Evolutionary conservation across 306 rosid species (phyloP).

Genomic region (Abrus precatorius): DNA sequence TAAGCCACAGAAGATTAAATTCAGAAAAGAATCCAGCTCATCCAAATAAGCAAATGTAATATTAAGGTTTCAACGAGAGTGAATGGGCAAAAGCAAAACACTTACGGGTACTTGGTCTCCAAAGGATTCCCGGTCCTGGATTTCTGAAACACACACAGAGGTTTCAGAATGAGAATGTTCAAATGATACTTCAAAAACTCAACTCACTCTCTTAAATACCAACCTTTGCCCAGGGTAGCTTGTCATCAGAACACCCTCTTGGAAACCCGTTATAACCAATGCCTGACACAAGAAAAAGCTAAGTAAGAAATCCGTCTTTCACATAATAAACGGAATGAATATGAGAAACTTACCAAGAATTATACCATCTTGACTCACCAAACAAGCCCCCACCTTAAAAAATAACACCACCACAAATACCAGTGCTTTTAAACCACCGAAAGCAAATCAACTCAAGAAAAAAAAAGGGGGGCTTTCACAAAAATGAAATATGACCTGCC

Average conservation of each 20-base stretch:
- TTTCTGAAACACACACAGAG: constrained; percentile 62
- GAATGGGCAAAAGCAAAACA: constrained; percentile 27
- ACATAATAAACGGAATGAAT: constrained; percentile 2
- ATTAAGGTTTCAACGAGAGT: constrained; percentile 22
- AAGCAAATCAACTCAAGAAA: neutral
- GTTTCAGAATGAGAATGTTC: constrained; percentile 20
- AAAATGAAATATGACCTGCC: constrained; percentile 75
- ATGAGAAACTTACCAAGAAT: constrained; percentile 76
- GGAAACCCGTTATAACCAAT: constrained; percentile 98
- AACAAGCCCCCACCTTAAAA: constrained; percentile 91
- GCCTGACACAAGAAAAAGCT: constrained; percentile 57
- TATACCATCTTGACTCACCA: constrained; percentile 85
- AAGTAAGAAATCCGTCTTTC: neutral
- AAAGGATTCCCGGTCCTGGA: constrained; percentile 85
- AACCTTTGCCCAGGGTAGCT: constrained; percentile 98
- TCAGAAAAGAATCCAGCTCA: constrained; percentile 10
- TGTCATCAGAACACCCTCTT: constrained; percentile 95
- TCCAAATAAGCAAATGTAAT: neutral
- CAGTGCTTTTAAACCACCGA: neutral
- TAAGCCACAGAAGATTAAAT: constrained; percentile 3
- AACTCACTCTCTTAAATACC: constrained; percentile 31
- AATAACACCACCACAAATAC: constrained; percentile 20
- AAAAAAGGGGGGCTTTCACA: neutral
- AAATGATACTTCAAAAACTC: neutral
- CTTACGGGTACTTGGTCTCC: constrained; percentile 97